Conservation (phyloP, 2,329 filamentous ascomycete genomes). For the Ceratocystis lukuohia region DNA sequence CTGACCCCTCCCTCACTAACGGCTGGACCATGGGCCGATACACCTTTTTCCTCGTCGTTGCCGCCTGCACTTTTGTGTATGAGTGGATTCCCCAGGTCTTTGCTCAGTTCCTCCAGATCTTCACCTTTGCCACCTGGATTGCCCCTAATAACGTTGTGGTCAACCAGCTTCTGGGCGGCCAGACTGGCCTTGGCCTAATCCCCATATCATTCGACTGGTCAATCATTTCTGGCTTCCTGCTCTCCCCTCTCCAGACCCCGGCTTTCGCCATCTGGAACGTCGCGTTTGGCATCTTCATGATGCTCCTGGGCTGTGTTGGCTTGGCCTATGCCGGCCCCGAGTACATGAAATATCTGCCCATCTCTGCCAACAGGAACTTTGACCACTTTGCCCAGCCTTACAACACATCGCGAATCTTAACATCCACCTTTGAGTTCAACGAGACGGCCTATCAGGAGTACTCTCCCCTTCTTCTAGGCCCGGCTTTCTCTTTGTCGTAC, state of each 20-base stretch:
- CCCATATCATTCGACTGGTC: constrained; percentile 47
- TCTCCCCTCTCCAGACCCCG: constrained; percentile 38
- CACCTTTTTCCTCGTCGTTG: constrained; percentile 46
- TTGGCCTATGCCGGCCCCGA: constrained; percentile 45
- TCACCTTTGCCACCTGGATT: constrained; percentile 49
- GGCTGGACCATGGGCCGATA: constrained; percentile 54
- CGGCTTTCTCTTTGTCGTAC: constrained; percentile 42
- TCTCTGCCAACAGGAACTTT: constrained; percentile 42
- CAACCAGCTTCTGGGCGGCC: constrained; percentile 50
- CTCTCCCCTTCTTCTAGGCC: constrained; percentile 41
- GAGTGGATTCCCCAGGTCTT: constrained; percentile 42
- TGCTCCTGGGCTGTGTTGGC: constrained; percentile 43
- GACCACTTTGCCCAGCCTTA: constrained; percentile 50
- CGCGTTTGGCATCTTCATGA: constrained; percentile 40
- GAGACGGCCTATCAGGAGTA: constrained; percentile 47
- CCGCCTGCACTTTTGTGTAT: constrained; percentile 37
- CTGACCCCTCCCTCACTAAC: constrained; percentile 37
- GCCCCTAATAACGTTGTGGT: constrained; percentile 46
- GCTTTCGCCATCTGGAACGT: constrained; percentile 46
- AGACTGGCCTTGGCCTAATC: constrained; percentile 44
- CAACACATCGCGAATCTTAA: constrained; percentile 47
- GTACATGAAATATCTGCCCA: constrained; percentile 47
- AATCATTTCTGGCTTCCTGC: constrained; percentile 35
- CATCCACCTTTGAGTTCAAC: constrained; percentile 43
- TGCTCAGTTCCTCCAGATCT: constrained; percentile 39